Base-by-base conservation (phyloP, 768 basidiomycete species). In the Collybia sordida region DNA sequence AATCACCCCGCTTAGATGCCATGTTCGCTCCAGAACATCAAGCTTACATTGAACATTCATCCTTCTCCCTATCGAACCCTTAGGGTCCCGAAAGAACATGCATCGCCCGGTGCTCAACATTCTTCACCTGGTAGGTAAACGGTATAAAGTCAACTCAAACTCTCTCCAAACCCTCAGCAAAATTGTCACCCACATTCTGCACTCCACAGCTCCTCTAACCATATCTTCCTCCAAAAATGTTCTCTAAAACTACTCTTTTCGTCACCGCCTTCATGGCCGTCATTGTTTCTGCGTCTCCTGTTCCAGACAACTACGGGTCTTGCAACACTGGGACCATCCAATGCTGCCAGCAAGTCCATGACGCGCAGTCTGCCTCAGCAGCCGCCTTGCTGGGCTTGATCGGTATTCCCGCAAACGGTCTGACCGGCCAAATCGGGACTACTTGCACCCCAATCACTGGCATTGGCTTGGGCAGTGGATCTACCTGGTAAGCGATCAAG, bases 311-410 rank as follows among this genome's bases (percentile, higher is more conserved):
- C 24, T 31, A 12, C 17, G 19, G 40, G 15, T 31, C 39, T 6
- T 50, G 49, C 49, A 50, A 50, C 41, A 50, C 49, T 18, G 49
- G 49, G 17, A 17, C 14, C 21, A 36, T 50, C n/a, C 49, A 50
- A 11, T 50, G 49, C 27, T 50, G 49, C 41, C 8, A 50, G 11
- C 19, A 21, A 23, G 37, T 42, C 22, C 35, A 49, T 4, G 17
- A 36, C 2, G 14, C 41, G 9, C 3, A 43, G 4, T 42, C 41
- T 25, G 27, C 15, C 14, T 31, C 9, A 4, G 9, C 9, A 3
- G 14, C 9, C 14, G 31, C 9, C 3, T 31, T 31, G 31, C 31
- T 31, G 31, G 31, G 31, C 31, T 31, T 31, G 31, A 31, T 31
- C 31, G 31, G 31, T 3, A 31, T 31, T 14, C 31, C 31, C 31